Conservation (phyloP, 2,329 filamentous ascomycete genomes). For the Endothia cerciana region DNA sequence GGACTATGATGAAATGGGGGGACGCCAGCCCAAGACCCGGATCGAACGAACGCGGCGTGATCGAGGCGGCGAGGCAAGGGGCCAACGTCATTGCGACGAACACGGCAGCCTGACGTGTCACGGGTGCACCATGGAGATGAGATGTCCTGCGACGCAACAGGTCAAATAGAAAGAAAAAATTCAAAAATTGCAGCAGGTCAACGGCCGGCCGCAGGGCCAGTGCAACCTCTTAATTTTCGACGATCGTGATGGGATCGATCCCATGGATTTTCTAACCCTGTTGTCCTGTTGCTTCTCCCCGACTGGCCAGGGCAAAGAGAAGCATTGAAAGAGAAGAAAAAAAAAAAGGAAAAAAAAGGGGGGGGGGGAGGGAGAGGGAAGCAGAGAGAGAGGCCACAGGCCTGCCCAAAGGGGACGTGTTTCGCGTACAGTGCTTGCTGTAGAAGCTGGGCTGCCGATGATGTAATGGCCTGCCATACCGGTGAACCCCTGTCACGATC, state of each 20-base stretch:
- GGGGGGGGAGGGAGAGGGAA: too few species aligned
- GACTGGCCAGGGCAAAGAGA: background rate
- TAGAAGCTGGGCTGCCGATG: constrained; percentile 3
- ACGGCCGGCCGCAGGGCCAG: too few species aligned
- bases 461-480: background rate
- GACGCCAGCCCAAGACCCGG: background rate
- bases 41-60: constrained; percentile 5
- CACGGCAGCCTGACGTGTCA: constrained; percentile 5
- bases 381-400: background rate
- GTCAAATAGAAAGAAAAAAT: too few species aligned
- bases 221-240: background rate
- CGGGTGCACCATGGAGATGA: background rate
- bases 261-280: too few species aligned
- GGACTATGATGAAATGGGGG: constrained; percentile 20
- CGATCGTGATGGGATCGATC: too few species aligned
- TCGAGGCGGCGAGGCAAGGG: background rate
- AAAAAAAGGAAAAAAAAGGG: too few species aligned
- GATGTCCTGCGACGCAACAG: too few species aligned
- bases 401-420: too few species aligned
- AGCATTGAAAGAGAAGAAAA: background rate
- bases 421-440: too few species aligned
- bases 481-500: background rate
- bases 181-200: too few species aligned
- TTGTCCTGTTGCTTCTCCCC: background rate
- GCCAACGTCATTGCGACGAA: constrained; percentile 14